Evolutionary conservation across 345 rosid species (phyloP).

Genomic region (Mangifera indica): DNA sequence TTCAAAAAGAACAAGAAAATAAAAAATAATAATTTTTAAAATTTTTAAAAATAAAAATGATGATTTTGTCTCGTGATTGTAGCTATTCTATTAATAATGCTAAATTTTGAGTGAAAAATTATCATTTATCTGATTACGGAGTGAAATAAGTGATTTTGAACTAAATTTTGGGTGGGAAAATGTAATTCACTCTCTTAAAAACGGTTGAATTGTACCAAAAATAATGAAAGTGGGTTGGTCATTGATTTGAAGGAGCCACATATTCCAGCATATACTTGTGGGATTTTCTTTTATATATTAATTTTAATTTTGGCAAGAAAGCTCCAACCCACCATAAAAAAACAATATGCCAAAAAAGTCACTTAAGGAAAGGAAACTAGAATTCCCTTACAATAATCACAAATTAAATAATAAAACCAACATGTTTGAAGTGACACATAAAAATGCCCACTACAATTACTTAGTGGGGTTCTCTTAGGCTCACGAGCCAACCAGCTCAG

Average conservation of each 20-base stretch:
- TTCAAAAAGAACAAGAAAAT: too few relatives aligned
- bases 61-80: too few relatives aligned
- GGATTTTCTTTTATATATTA: neutral
- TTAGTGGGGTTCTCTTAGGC: too few relatives aligned
- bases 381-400: neutral
- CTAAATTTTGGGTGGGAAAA: too few relatives aligned
- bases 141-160: too few relatives aligned
- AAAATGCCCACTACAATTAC: neutral
- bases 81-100: too few relatives aligned
- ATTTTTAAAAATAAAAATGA: too few relatives aligned
- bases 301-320: neutral
- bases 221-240: neutral
- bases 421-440: neutral
- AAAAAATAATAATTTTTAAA: too few relatives aligned
- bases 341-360: neutral
- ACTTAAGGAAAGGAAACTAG: neutral
- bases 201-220: neutral
- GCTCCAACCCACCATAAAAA: neutral
- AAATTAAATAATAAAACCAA: too few relatives aligned
- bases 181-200: neutral
- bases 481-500: neutral
- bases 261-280: neutral
- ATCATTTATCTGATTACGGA: too few relatives aligned
- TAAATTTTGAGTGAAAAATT: too few relatives aligned
- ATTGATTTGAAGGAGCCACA: neutral